Conservation (phyloP, 1,284 basidiomycete genomes). For the Cystobasidiaceae sp. region DNA sequence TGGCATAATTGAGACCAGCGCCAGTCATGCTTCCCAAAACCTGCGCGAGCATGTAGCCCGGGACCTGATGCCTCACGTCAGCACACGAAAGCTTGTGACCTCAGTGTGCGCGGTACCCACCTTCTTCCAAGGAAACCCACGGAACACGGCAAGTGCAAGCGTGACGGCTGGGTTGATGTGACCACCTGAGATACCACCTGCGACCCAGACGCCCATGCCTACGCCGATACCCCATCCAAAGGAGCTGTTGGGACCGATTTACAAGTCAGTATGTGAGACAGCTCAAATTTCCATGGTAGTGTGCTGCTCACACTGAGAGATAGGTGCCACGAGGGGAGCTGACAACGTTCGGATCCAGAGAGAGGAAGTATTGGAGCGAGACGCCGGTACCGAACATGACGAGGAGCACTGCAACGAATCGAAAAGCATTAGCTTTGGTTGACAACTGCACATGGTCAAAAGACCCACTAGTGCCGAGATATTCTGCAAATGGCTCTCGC, state of each 20-base stretch:
- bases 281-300: neutral
- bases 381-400: slow-evolving; percentile 31
- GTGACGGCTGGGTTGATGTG: slow-evolving; percentile 33
- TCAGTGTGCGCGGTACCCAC: too few relatives aligned
- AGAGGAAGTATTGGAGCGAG: slow-evolving; percentile 22
- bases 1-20: slow-evolving; percentile 40
- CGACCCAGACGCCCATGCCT: slow-evolving; percentile 27
- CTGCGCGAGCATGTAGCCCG: slow-evolving; percentile 40
- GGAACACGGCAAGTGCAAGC: slow-evolving; percentile 35
- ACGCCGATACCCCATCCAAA: slow-evolving; percentile 17
- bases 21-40: slow-evolving; percentile 32
- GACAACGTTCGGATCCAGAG: slow-evolving; percentile 21
- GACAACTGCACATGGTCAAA: neutral
- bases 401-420: slow-evolving; percentile 15
- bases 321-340: slow-evolving; percentile 14
- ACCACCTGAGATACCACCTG: slow-evolving; percentile 34
- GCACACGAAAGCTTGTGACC: too few relatives aligned
- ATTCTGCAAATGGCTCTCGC: slow-evolving; percentile 31
- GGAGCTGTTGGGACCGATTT: neutral
- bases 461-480: slow-evolving; percentile 23
- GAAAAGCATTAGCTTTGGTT: neutral
- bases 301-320: slow-evolving; percentile 27
- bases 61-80: too few relatives aligned
- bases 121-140: slow-evolving; percentile 45
- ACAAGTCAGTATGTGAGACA: neutral